phyloP scores from a whole-genome alignment of 768 basidiomycete species.

The Boletus edulis region DNA sequence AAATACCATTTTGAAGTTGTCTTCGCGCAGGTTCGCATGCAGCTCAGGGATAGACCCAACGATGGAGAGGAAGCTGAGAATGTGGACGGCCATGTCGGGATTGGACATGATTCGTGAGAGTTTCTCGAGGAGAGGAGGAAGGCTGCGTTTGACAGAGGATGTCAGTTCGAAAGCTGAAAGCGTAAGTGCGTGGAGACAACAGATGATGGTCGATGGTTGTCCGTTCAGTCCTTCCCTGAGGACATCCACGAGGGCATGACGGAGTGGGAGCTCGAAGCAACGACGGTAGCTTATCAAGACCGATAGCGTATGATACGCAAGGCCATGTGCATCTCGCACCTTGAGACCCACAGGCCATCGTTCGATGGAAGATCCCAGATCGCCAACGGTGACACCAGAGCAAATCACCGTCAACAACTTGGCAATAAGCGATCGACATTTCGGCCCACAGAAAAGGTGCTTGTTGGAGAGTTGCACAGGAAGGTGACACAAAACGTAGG shows the following conservation, averaged over 20 bases:
- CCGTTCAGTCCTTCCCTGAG: conserved; percentile 69
- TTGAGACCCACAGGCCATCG: conserved; percentile 63
- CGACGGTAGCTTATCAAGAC: conserved; percentile 85
- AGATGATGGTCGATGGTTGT: conserved; percentile 75
- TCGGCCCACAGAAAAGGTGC: conserved; percentile 92
- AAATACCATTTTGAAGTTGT: conserved; percentile 91
- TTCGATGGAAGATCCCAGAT: conserved; percentile 55
- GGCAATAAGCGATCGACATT: conserved; percentile 60
- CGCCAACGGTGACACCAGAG: conserved; percentile 55
- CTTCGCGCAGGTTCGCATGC: conserved; percentile 88
- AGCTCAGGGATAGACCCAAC: conserved; percentile 77
- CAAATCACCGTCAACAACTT: conserved; percentile 67
- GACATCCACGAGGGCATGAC: conserved; percentile 70
- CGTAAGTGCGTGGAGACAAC: conserved; percentile 86
- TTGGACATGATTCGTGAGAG: conserved; percentile 94
- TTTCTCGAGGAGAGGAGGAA: conserved; percentile 81
- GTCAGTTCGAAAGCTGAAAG: conserved; percentile 86
- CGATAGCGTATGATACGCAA: conserved; percentile 84
- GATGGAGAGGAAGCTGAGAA: conserved; percentile 87
- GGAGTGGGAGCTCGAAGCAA: conserved; percentile 67
- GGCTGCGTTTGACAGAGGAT: conserved; percentile 71
- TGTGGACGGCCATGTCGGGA: conserved; percentile 91
- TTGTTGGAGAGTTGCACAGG: conserved; percentile 93
- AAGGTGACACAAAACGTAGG: conserved; percentile 88
- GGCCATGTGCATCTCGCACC: conserved; percentile 78